These are phyloP conservation scores for Abelmoschus esculentus DNA, from an alignment of 345 rosid species.

Conservation along the genomic window DNA sequence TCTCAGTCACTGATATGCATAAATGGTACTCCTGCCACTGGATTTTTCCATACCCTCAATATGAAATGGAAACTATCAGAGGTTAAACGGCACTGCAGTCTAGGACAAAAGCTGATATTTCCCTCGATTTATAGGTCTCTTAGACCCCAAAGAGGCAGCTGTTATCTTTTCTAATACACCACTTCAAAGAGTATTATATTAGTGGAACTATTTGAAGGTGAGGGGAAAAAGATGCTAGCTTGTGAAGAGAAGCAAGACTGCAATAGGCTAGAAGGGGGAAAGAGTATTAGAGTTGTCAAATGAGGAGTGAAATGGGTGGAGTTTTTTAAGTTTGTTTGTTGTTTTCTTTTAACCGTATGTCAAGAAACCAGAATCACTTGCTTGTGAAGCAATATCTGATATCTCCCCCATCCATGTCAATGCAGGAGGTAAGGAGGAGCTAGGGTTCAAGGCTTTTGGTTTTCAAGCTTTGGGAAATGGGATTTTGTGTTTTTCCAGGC, in stretches of 20 bases:
- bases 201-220: slow-evolving; percentile 13
- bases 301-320: not conserved
- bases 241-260: slow-evolving; percentile 16
- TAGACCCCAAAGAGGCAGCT: slow-evolving; percentile 15
- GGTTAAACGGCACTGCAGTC: slow-evolving; percentile 26
- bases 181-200: slow-evolving; percentile 6
- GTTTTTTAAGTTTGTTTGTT: not conserved
- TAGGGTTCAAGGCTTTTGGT: not conserved
- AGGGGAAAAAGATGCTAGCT: slow-evolving; percentile 10
- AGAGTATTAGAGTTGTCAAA: not conserved
- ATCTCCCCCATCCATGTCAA: slow-evolving; percentile 1
- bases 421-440: slow-evolving; percentile 8
- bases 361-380: slow-evolving; percentile 23
- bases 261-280: not conserved
- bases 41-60: slow-evolving; percentile 13
- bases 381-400: slow-evolving; percentile 25
- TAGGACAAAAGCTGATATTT: slow-evolving; percentile 18
- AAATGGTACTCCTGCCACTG: slow-evolving; percentile 19
- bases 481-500: slow-evolving; percentile 10
- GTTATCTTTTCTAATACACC: slow-evolving; percentile 10
- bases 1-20: slow-evolving; percentile 16
- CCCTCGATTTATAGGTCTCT: slow-evolving; percentile 14
- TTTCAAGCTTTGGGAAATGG: slow-evolving; percentile 24
- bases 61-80: slow-evolving; percentile 13
- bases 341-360: not conserved